phyloP scores from a whole-genome alignment of 805 yeast genomes.

The Candida anglica region DNA sequence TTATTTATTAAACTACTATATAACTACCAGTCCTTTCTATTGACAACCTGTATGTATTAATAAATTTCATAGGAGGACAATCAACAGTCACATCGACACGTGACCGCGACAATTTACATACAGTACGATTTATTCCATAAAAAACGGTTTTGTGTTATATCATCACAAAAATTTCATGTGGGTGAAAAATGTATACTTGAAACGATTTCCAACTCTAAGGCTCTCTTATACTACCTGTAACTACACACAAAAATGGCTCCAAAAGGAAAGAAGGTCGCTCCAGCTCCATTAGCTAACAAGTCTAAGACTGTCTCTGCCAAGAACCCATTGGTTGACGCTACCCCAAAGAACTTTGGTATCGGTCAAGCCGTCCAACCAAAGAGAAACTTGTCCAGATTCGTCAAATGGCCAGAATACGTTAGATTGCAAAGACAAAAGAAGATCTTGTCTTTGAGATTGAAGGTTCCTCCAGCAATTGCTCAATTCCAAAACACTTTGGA shows the following conservation, averaged over 20 bases:
- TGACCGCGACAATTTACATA: no score
- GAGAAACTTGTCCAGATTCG: slow-evolving; percentile 94
- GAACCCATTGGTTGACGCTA: slow-evolving; percentile 87
- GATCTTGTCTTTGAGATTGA: slow-evolving; percentile 90
- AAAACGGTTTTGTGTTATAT: no score
- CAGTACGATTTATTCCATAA: no score
- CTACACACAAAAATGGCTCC: slow-evolving; percentile 30
- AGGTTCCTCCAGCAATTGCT: slow-evolving; percentile 98
- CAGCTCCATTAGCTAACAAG: slow-evolving; percentile 94
- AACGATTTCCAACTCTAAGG: no score
- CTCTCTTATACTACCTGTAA: no score
- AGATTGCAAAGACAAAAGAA: slow-evolving; percentile 99
- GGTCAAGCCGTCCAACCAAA: slow-evolving; percentile 96
- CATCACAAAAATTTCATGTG: no score
- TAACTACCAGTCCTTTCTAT: no score
- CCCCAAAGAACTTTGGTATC: slow-evolving; percentile 92
- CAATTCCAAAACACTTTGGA: slow-evolving; percentile 95
- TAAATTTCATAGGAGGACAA: no score
- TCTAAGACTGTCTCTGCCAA: slow-evolving; percentile 32
- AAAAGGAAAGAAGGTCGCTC: slow-evolving; percentile 81
- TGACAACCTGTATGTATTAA: no score
- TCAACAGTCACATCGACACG: no score
- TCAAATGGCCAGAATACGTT: slow-evolving; percentile 98
- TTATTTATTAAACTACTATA: no score
- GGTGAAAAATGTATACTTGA: no score